These are phyloP conservation scores for Agrostemma githago DNA, from an alignment of 148 eudicot genomes.

Conservation along the genomic window DNA sequence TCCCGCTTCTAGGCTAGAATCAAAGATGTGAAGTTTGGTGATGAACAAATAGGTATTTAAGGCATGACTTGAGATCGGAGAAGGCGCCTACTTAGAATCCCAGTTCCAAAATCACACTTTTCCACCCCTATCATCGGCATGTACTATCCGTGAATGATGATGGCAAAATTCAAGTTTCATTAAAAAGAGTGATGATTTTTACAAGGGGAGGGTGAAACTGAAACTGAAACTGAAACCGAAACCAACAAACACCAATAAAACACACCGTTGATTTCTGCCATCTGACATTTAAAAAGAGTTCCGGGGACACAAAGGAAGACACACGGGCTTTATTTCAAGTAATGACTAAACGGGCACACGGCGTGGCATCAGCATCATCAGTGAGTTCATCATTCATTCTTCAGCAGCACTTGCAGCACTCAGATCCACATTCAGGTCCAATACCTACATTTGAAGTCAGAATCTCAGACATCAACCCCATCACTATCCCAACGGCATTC, in stretches of 20 bases:
- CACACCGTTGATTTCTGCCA: background rate
- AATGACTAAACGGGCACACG: background rate
- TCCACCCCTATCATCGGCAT: background rate
- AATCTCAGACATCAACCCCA: background rate
- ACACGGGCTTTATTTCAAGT: background rate
- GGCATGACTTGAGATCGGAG: too few relatives aligned
- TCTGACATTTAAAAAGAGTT: background rate
- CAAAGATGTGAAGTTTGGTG: too few relatives aligned
- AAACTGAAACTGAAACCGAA: background rate
- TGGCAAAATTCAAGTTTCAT: background rate
- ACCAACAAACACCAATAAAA: background rate
- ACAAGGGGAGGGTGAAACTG: background rate
- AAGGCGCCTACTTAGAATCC: too few relatives aligned
- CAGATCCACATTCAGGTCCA: conserved; percentile 84
- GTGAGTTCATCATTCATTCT: conserved; percentile 56
- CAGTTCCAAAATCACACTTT: too few relatives aligned
- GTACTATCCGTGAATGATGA: background rate
- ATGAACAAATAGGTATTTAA: too few relatives aligned
- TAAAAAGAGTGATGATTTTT: background rate
- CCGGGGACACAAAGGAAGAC: background rate
- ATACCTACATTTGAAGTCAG: conserved; percentile 38
- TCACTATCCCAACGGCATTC: too few relatives aligned
- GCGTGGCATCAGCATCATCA: conserved; percentile 4
- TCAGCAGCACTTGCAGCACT: conserved; percentile 97
- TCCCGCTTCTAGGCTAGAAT: too few relatives aligned